A percentile compares a stretch with the other conserved stretches of the same genome.
Conservation (phyloP, 768 basidiomycete species). For the Auricularia sp. region DNA sequence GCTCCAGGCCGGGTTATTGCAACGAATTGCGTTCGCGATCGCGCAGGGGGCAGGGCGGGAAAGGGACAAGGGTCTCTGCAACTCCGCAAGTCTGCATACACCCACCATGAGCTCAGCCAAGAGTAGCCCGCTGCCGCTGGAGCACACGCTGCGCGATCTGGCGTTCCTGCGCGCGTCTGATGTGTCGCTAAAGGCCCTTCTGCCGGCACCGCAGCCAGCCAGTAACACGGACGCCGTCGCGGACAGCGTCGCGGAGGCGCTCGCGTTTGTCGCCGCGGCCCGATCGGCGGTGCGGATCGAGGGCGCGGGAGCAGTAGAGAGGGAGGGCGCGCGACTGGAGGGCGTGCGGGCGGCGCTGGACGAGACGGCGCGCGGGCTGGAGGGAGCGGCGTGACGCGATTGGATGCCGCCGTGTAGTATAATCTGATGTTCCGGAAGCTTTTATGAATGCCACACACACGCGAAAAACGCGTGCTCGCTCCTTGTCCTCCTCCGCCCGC, state of each 20-base stretch:
- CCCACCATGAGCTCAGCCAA: neutral
- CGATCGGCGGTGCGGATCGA: constrained; percentile 47
- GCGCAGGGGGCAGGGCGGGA: too few species aligned
- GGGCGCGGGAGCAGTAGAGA: constrained; percentile 42
- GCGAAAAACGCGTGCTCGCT: neutral
- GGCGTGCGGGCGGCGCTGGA: constrained; percentile 45
- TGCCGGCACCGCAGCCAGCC: constrained; percentile 7
- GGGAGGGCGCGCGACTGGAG: constrained; percentile 46
- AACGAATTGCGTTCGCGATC: too few species aligned
- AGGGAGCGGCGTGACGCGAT: neutral
- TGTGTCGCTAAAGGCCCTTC: constrained; percentile 24
- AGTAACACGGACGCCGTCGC: constrained; percentile 21
- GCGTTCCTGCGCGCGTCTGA: constrained; percentile 58
- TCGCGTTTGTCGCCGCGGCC: constrained; percentile 49
- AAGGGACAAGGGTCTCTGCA: too few species aligned
- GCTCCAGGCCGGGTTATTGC: too few species aligned
- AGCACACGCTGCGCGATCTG: constrained; percentile 59
- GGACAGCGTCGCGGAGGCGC: constrained; percentile 36
- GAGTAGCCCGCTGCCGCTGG: constrained; percentile 32
- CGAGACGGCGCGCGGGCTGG: constrained; percentile 33
- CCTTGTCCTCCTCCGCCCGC: neutral
- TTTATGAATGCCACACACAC: neutral
- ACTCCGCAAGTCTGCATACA: too few species aligned
- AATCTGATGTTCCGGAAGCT: too few species aligned
- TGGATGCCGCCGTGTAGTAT: too few species aligned